phyloP scores from a whole-genome alignment of 352 stramenopile species.

The Globisporangium orthogonon region DNA sequence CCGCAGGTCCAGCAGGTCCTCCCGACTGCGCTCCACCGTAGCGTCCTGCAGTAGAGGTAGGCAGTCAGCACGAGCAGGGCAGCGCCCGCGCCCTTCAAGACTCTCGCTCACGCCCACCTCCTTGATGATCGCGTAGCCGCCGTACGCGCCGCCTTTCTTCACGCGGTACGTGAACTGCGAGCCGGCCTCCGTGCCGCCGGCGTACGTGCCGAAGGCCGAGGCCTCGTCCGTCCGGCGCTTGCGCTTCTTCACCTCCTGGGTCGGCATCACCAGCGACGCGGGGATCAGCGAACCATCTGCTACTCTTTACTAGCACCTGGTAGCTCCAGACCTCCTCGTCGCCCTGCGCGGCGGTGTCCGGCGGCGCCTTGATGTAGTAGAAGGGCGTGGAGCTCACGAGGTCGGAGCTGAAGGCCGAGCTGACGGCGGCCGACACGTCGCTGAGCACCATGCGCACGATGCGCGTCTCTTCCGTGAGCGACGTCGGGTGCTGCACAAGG shows the following conservation, averaged over 20 bases:
- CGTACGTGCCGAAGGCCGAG: conserved; percentile 85
- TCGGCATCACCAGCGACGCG: neutral
- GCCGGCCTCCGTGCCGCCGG: conserved; percentile 70
- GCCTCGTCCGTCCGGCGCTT: conserved; percentile 50
- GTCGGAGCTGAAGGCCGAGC: conserved; percentile 85
- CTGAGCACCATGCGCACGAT: conserved; percentile 89
- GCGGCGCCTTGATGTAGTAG: conserved; percentile 83
- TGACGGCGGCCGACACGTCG: conserved; percentile 81
- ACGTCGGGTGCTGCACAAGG: conserved; percentile 85
- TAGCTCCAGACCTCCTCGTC: conserved; percentile 22
- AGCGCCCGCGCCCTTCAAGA: neutral
- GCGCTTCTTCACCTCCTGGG: conserved; percentile 34
- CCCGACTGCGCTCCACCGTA: conserved; percentile 56
- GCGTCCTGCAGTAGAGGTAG: conserved; percentile 20
- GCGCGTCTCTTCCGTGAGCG: conserved; percentile 79
- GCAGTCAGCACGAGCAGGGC: neutral
- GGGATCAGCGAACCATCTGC: no score
- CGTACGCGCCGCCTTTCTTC: conserved; percentile 80
- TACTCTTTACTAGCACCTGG: no score
- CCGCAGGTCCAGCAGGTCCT: conserved; percentile 82
- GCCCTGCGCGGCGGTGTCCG: conserved; percentile 40
- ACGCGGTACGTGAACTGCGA: conserved; percentile 68
- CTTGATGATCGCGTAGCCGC: conserved; percentile 84
- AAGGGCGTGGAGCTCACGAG: conserved; percentile 86
- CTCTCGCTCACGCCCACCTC: conserved; percentile 26